Conservation (phyloP, 1,284 basidiomycete species). For the Cerrena zonata region DNA sequence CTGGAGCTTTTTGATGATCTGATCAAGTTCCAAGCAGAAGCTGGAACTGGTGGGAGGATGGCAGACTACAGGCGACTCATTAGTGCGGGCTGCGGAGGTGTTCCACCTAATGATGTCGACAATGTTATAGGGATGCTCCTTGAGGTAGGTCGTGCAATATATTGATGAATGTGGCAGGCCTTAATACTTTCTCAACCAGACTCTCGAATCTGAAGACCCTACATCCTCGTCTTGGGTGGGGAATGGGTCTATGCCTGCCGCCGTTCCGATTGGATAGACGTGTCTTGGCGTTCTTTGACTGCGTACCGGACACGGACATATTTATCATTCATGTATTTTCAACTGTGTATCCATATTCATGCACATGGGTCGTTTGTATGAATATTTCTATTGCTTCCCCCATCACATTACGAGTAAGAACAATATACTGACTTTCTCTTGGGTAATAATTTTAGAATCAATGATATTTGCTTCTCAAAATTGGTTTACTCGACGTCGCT, state of each 20-base stretch:
- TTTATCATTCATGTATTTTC: slow-evolving; percentile 5
- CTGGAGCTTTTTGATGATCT: slow-evolving; percentile 68
- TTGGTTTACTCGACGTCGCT: too few species aligned
- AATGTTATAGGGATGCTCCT: slow-evolving; percentile 75
- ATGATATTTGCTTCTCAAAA: too few species aligned
- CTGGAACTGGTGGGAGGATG: slow-evolving; percentile 84
- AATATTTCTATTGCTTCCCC: too few species aligned
- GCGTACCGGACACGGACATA: too few species aligned
- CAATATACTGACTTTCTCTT: too few species aligned
- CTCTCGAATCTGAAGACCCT: slow-evolving; percentile 67
- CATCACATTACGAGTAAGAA: too few species aligned
- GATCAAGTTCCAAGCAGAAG: slow-evolving; percentile 78
- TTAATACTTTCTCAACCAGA: slow-evolving; percentile 34
- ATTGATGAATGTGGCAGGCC: slow-evolving; percentile 1
- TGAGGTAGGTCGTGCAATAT: slow-evolving; percentile 57
- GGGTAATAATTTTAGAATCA: too few species aligned
- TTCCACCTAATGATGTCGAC: slow-evolving; percentile 81
- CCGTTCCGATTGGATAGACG: not conserved
- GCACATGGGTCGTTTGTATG: not conserved
- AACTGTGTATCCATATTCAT: slow-evolving; percentile 8
- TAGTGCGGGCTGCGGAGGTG: slow-evolving; percentile 82
- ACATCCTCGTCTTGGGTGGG: slow-evolving; percentile 3
- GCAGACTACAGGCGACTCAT: slow-evolving; percentile 82
- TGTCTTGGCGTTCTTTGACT: not conserved
- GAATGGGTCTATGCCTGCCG: not conserved